Percentiles rank a stretch among this genome's conserved stretches.
Conservation (phyloP, 1,139 yeast genomes). For the Zhuliangozyma blackwelliae region DNA sequence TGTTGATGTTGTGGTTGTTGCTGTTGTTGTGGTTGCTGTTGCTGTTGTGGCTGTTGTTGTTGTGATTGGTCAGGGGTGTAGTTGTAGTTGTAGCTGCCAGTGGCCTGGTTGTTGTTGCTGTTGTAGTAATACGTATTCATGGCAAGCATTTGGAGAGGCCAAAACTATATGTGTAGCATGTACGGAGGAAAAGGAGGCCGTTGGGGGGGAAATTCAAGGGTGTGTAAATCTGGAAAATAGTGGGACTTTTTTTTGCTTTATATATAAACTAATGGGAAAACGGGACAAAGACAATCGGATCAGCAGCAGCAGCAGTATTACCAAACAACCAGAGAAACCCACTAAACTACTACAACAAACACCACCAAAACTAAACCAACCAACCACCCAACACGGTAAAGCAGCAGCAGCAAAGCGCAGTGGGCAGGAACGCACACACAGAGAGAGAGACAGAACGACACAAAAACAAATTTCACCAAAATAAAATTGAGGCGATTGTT, state of each 20-base stretch:
- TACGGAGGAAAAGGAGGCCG: neutral
- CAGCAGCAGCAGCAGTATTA: neutral
- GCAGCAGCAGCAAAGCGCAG: no score
- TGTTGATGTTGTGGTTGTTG: slow-evolving; percentile 4
- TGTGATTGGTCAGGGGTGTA: neutral
- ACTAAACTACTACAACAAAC: no score
- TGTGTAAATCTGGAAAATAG: no score
- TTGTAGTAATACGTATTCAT: neutral
- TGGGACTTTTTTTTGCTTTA: neutral
- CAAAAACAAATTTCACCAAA: no score
- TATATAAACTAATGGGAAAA: neutral
- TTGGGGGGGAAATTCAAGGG: neutral
- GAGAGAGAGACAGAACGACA: no score
- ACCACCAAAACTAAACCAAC: no score
- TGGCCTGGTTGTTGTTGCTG: neutral
- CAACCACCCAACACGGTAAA: no score
- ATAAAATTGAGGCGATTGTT: no score
- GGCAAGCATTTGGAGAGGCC: neutral
- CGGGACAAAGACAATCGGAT: no score
- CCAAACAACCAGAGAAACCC: no score
- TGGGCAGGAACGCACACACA: no score
- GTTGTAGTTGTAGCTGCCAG: slow-evolving; percentile 1
- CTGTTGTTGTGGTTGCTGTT: slow-evolving; percentile 2
- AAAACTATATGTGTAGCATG: neutral
- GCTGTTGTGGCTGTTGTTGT: slow-evolving; percentile 2